Evolutionary conservation across 805 yeast genomes (phyloP).

Genomic region (Lachancea sp.): DNA sequence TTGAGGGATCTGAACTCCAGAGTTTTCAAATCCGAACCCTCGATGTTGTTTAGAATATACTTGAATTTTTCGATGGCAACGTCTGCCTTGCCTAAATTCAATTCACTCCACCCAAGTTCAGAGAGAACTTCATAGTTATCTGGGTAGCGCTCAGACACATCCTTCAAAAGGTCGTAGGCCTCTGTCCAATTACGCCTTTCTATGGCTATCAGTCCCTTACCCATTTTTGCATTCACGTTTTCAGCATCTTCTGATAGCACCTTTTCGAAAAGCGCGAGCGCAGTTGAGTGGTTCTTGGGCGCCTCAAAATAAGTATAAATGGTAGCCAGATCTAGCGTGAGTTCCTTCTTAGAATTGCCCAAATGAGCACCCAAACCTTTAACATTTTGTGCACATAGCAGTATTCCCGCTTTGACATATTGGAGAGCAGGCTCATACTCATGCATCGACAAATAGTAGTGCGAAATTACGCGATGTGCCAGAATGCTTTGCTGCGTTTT

Average conservation of each 20-base stretch:
- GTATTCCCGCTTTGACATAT: slow-evolving; percentile 54
- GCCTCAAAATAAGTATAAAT: slow-evolving; percentile 82
- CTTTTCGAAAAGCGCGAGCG: slow-evolving; percentile 61
- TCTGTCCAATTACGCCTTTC: slow-evolving; percentile 52
- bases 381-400: slow-evolving; percentile 43
- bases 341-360: slow-evolving; percentile 47
- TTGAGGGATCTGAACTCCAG: slow-evolving; percentile 52
- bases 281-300: slow-evolving; percentile 77
- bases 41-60: slow-evolving; percentile 29
- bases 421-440: slow-evolving; percentile 61
- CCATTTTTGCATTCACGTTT: slow-evolving; percentile 62
- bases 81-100: slow-evolving; percentile 47
- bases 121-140: slow-evolving; percentile 52
- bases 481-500: slow-evolving; percentile 44
- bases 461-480: slow-evolving; percentile 59
- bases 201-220: slow-evolving; percentile 71
- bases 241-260: slow-evolving; percentile 43
- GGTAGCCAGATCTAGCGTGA: slow-evolving; percentile 62
- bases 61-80: slow-evolving; percentile 34
- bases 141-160: slow-evolving; percentile 45
- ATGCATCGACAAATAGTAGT: slow-evolving; percentile 50
- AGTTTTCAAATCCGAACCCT: slow-evolving; percentile 47
- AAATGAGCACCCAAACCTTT: slow-evolving; percentile 44
- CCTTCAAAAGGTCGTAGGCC: slow-evolving; percentile 49
- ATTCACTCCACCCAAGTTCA: slow-evolving; percentile 75